Evolutionary conservation across 2,329 filamentous ascomycete genomes (phyloP).

Genomic region (Grosmannia huntii): DNA sequence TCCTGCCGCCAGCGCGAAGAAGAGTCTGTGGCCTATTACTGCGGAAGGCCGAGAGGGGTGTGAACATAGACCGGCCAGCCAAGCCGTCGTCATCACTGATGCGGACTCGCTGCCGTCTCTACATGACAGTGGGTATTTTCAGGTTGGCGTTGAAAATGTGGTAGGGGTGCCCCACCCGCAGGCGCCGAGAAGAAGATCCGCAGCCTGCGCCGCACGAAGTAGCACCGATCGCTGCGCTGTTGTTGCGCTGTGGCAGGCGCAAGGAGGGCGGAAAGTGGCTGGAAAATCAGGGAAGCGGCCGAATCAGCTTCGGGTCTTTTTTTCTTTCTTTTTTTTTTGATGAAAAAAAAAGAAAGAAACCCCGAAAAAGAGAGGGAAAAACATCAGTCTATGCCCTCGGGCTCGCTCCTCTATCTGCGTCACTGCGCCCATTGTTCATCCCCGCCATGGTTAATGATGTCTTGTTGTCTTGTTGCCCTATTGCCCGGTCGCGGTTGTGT

Average conservation of each 20-base stretch:
- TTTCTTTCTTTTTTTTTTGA: too few relatives aligned
- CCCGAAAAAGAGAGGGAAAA: too few relatives aligned
- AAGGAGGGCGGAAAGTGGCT: background rate
- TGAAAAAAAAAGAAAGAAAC: too few relatives aligned
- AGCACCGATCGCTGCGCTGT: background rate
- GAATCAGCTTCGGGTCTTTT: too few relatives aligned
- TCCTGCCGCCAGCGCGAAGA: background rate
- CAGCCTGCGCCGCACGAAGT: background rate
- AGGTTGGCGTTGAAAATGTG: background rate
- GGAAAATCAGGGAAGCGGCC: background rate
- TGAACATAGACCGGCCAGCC: background rate
- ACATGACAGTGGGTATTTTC: background rate
- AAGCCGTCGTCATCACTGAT: background rate
- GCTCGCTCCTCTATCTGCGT: too few relatives aligned
- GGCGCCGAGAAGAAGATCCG: background rate
- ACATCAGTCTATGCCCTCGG: too few relatives aligned
- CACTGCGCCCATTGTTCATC: too few relatives aligned
- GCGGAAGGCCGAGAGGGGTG: background rate
- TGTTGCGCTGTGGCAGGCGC: background rate
- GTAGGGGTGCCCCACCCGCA: background rate
- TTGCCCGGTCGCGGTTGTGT: too few relatives aligned
- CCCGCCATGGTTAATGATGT: too few relatives aligned
- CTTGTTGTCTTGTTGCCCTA: too few relatives aligned
- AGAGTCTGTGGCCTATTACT: background rate
- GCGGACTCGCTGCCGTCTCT: background rate